Evolutionary conservation across 2,329 filamentous ascomycete species (phyloP), one percentile per base, ranked within the genome.

Genomic region (Fusarium floridanum): DNA sequence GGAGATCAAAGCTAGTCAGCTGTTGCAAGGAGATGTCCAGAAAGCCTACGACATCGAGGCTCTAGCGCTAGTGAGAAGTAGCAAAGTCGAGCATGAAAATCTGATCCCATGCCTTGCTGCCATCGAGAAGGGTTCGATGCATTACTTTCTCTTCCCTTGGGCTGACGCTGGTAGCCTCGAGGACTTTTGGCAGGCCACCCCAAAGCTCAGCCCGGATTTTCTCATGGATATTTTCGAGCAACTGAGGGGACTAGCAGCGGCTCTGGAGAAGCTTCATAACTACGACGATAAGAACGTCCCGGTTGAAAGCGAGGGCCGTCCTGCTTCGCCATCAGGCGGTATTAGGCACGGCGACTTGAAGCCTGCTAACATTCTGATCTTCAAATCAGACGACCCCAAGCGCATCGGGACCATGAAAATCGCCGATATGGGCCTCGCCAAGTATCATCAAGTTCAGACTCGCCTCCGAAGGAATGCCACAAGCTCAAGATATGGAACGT

Each of bases 71-170:
- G 60, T 37, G 1, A 68, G 53, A 6, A 55, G 50, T 9, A 45
- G 64, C 4, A 22, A 68, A 16, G 60, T 70, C 0, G 53, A 61
- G 6, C 65, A 68, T 10, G 27, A 29, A 5, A 43, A 70, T 34
- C 17, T 70, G 17, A 41, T 64, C 5, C 60, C 65, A 12, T 64
- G 60, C 8, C 36, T 70, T 12, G 68, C 68, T 4, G 60, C 68
- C 9, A 56, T 67, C 7, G 60, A 68, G 24, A 68, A 61, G n/a
- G 61, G 65, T 2, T 56, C 43, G 4, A 60, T 37, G 14, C 39
- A 68, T 14, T 71, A 69, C 29, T 68, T 71, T 2, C n/a, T 71
- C 1, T 71, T 71, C 20, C 68, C 68, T 0, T 71, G 68, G 68
- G 68, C 68, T 1, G 57, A 65, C 16, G 66, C 55, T 1, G 68